Base-by-base conservation (phyloP, 345 rosid species). In the Eucalyptus cloeziana region DNA sequence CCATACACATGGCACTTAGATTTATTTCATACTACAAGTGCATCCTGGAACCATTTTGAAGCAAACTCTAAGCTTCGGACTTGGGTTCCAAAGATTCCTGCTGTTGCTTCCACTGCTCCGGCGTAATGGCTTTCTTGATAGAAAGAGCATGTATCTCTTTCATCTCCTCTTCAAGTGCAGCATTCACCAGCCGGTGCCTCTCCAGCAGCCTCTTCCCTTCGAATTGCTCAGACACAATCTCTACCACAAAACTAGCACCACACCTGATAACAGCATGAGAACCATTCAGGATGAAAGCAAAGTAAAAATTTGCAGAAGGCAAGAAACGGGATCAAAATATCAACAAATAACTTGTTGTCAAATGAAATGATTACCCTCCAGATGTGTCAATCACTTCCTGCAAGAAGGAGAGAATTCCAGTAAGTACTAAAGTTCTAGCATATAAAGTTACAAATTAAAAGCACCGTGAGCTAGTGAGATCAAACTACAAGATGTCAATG, bases 61-160 rank as follows among this genome's bases (percentile, higher is more conserved):
- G 85, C 85, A 40, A 76, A 40, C 27, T 76, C 30, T 76, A 76
- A 76, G 85, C 85, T 76, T 76, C 45, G 9, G 85, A 21, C 30
- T 76, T 76, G 64, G 87, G 13, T 54, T 86, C 49, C 44, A 6
- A 93, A 6, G 96, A n/a, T 87, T 95, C 96, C 30, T 92, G 91
- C 88, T 95, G 93, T 86, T 91, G 90, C 88, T 95, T 95, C 99
- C 97, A 95, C 92, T 94, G 99, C 45, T 91, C 95, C 8, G 97
- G 96, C 37, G 96, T 94, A 80, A 91, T 86, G 76, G 96, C 96
- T 93, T 95, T 97, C 93, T 93, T 95, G 27, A 96, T 96, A 7
- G 99, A 97, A 85, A 96, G 96, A 56, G 99, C 99, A 88, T 97
- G 99, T 69, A 97, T 97, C 91, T 96, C 89, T 92, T 95, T 95